Evolutionary conservation across 2,329 filamentous ascomycete species (phyloP).

Genomic region (Emergomyces orientalis): DNA sequence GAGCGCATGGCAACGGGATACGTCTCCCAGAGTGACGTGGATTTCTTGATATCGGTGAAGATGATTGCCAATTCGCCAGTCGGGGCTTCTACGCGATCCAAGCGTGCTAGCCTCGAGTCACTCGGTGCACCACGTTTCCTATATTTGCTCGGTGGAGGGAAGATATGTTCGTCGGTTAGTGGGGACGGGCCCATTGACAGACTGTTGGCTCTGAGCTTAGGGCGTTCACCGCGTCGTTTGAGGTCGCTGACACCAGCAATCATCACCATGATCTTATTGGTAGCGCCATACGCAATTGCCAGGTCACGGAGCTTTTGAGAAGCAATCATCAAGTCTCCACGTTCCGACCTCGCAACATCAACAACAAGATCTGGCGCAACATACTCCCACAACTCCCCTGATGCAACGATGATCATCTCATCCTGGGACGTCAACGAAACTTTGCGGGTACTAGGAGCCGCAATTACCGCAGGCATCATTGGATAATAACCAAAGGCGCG

Average conservation of each 20-base stretch:
- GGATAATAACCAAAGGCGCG: conserved; percentile 92
- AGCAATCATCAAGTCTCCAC: conserved; percentile 84
- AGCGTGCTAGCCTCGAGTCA: conserved; percentile 75
- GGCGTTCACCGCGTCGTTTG: conserved; percentile 70
- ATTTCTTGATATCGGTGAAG: conserved; percentile 99
- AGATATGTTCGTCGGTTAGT: conserved; percentile 54
- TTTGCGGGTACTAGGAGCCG: conserved; percentile 73
- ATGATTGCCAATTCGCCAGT: conserved; percentile 86
- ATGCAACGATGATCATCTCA: conserved; percentile 87
- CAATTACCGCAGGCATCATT: conserved; percentile 84
- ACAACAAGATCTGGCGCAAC: conserved; percentile 82
- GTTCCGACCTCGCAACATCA: conserved; percentile 79
- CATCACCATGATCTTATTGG: conserved; percentile 97
- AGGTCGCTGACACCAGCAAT: conserved; percentile 88
- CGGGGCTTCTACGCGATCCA: conserved; percentile 87
- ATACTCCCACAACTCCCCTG: conserved; percentile 90
- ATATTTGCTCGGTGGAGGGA: conserved; percentile 52
- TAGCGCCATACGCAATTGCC: conserved; percentile 90
- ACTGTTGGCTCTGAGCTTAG: conserved; percentile 63
- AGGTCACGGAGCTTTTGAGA: conserved; percentile 90
- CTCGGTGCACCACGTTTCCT: conserved; percentile 56
- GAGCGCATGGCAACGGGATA: conserved; percentile 92
- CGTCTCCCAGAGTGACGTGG: conserved; percentile 90
- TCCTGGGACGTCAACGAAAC: conserved; percentile 76
- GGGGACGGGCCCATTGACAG: conserved; percentile 75